These are phyloP conservation scores for Lablab purpureus DNA, from an alignment of 306 rosid species.

Conservation along the genomic window DNA sequence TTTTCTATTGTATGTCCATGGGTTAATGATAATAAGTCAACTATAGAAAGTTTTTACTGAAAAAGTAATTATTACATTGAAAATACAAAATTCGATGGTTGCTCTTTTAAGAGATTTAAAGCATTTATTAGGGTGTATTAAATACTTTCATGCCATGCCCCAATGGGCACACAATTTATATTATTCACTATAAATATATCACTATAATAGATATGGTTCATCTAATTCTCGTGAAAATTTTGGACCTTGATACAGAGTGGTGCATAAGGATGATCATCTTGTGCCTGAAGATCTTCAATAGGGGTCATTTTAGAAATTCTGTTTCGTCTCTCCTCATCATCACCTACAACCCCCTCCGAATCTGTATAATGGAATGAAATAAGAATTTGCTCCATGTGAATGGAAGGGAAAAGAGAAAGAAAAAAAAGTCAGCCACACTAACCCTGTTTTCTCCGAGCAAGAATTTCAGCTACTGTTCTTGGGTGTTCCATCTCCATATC, in stretches of 20 bases:
- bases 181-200: constrained; percentile 28
- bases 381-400: constrained; percentile 40
- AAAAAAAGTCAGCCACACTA: constrained; percentile 46
- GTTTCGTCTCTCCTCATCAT: constrained; percentile 69
- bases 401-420: constrained; percentile 36
- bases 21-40: background rate
- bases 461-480: constrained; percentile 73
- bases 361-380: constrained; percentile 57
- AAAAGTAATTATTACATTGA: background rate
- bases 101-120: background rate
- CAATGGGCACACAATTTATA: background rate
- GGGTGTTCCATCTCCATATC: constrained; percentile 85
- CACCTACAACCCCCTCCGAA: constrained; percentile 58
- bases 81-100: background rate
- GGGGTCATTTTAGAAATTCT: constrained; percentile 79
- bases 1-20: background rate
- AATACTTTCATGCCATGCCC: background rate
- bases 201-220: constrained; percentile 1
- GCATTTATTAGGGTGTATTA: background rate
- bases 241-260: constrained; percentile 91
- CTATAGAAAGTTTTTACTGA: background rate
- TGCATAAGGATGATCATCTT: constrained; percentile 70
- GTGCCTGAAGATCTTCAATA: constrained; percentile 89
- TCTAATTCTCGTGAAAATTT: constrained; percentile 38
- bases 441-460: constrained; percentile 76